phyloP scores from a whole-genome alignment of 2,329 filamentous ascomycete genomes.

The Colletotrichum higginsianum region DNA sequence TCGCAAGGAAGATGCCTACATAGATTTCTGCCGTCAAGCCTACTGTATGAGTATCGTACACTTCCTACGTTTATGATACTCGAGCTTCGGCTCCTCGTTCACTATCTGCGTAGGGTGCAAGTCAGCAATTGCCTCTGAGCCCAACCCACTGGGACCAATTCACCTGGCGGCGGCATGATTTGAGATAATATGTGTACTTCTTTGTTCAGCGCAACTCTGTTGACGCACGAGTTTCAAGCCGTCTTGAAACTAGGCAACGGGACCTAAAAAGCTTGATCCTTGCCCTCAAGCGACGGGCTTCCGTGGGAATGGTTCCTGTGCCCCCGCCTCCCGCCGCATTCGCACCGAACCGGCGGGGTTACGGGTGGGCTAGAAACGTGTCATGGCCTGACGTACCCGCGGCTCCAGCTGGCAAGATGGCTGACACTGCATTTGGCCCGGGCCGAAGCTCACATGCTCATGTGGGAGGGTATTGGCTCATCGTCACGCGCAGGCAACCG shows the following conservation, averaged over 20 bases:
- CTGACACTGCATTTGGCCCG: conserved; percentile 5
- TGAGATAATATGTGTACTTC: conserved; percentile 24
- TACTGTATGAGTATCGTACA: not conserved
- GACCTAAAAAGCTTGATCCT: conserved; percentile 12
- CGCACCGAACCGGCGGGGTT: conserved; percentile 37
- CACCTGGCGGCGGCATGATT: conserved; percentile 10
- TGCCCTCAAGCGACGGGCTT: not conserved
- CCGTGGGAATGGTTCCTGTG: not conserved
- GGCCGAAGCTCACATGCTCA: conserved; percentile 32
- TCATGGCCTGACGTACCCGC: not conserved
- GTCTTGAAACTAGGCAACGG: conserved; percentile 24
- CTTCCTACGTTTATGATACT: no score
- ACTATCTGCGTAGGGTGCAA: not conserved
- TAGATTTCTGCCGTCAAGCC: not conserved
- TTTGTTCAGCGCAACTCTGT: conserved; percentile 28
- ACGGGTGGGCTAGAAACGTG: not conserved
- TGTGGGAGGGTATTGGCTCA: not conserved
- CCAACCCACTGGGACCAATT: conserved; percentile 16
- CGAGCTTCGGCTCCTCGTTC: not conserved
- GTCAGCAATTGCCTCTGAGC: not conserved
- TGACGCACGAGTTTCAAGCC: conserved; percentile 21
- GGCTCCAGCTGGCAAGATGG: conserved; percentile 19
- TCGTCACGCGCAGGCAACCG: conserved; percentile 3
- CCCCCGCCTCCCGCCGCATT: not conserved
- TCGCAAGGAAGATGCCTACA: not conserved